These are phyloP conservation scores for Dendrobium chrysotoxum DNA, from an alignment of 106 monocot genomes.

Conservation along the genomic window DNA sequence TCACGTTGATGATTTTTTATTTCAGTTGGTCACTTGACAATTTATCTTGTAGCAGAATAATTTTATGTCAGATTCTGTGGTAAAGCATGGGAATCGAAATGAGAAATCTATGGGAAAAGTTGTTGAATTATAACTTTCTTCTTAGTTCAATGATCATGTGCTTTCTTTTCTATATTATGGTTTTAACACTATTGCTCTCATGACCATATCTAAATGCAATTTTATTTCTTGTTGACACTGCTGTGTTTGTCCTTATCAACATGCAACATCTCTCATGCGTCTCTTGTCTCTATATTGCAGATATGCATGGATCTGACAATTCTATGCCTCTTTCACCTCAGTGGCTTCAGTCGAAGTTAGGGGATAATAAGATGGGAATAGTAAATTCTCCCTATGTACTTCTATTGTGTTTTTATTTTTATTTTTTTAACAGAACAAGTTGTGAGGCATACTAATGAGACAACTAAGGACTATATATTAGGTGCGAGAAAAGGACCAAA, in stretches of 20 bases:
- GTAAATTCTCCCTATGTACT: not conserved
- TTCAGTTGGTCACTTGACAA: not conserved
- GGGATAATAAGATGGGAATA: slow-evolving; percentile 47
- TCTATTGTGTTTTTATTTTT: not conserved
- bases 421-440: not conserved
- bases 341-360: slow-evolving; percentile 84
- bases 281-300: slow-evolving; percentile 33
- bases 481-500: not conserved
- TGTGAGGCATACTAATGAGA: not conserved
- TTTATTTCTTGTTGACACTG: not conserved
- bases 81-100: not conserved
- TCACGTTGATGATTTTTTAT: not conserved
- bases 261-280: not conserved
- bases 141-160: not conserved
- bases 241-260: not conserved
- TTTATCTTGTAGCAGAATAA: not conserved
- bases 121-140: not conserved
- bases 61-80: not conserved
- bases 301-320: slow-evolving; percentile 52
- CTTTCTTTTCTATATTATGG: not conserved
- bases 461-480: not conserved
- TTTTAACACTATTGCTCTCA: not conserved
- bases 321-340: slow-evolving; percentile 85
- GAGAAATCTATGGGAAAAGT: not conserved
- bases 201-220: not conserved